Evolutionary conservation across 148 eudicot species (phyloP).

Genomic region (Amaranthus palmeri): DNA sequence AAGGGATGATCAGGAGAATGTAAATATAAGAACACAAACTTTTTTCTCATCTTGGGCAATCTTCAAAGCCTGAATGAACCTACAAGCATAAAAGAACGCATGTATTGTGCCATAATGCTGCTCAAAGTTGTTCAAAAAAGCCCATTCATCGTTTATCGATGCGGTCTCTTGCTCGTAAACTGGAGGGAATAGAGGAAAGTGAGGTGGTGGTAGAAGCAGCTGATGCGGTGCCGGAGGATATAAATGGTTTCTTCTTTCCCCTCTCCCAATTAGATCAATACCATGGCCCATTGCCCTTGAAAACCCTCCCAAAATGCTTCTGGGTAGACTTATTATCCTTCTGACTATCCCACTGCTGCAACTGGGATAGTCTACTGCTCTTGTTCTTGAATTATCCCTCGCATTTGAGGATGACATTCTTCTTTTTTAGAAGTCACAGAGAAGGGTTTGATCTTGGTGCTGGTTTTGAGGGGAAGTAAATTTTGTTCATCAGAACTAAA

Average conservation of each 20-base stretch:
- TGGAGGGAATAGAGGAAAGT: constrained; percentile 29
- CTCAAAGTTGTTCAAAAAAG: constrained; percentile 60
- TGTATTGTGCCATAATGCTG: constrained; percentile 54
- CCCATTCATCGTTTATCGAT: constrained; percentile 52
- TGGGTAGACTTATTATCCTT: constrained; percentile 70
- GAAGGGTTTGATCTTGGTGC: neutral
- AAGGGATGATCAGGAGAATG: constrained; percentile 80
- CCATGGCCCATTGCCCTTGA: constrained; percentile 67
- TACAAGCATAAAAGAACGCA: constrained; percentile 86
- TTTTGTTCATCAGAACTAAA: neutral
- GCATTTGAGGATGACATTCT: constrained; percentile 27
- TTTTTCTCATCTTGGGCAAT: constrained; percentile 67
- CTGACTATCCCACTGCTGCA: constrained; percentile 26
- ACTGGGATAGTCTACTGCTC: constrained; percentile 23
- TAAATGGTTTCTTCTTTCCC: constrained; percentile 42
- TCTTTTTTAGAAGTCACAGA: neutral
- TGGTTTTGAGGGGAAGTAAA: constrained; percentile 4
- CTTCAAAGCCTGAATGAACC: constrained; percentile 58
- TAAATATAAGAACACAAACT: constrained; percentile 67
- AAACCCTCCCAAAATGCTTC: constrained; percentile 57
- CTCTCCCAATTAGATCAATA: constrained; percentile 39
- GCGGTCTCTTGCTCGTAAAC: constrained; percentile 12
- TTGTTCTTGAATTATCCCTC: constrained; percentile 36
- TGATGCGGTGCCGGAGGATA: constrained; percentile 30
- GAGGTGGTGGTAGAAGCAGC: constrained; percentile 31